phyloP scores from a whole-genome alignment of 352 stramenopile species.

The Phytophthora europaea region DNA sequence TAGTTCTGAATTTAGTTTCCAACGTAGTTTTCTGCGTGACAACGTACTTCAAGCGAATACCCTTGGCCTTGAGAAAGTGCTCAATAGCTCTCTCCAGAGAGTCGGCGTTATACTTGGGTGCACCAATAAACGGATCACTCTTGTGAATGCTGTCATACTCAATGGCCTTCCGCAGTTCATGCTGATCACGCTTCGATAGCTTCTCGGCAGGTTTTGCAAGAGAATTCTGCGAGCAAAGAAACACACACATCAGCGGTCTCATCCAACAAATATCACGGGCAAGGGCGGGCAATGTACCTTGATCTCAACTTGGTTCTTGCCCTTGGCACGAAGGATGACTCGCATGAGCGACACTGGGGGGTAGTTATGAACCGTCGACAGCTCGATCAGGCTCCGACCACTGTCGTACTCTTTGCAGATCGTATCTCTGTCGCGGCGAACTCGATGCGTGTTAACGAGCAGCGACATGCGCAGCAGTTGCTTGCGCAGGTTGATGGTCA shows the following conservation, averaged over 20 bases:
- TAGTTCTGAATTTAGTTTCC: neutral
- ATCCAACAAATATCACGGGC: neutral
- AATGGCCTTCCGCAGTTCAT: constrained; percentile 75
- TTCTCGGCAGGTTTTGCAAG: constrained; percentile 57
- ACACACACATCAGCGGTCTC: neutral
- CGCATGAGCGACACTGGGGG: constrained; percentile 87
- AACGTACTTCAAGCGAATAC: constrained; percentile 83
- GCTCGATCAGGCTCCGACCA: constrained; percentile 81
- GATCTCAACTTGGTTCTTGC: constrained; percentile 67
- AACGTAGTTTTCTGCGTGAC: neutral
- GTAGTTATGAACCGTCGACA: constrained; percentile 83
- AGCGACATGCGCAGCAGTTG: constrained; percentile 88
- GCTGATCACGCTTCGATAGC: constrained; percentile 74
- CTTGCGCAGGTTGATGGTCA: constrained; percentile 89
- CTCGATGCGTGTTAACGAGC: constrained; percentile 88
- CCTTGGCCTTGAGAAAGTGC: constrained; percentile 75
- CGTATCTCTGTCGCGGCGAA: constrained; percentile 62
- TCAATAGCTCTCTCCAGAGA: constrained; percentile 81
- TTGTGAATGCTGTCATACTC: constrained; percentile 89
- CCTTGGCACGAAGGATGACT: constrained; percentile 77
- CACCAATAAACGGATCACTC: constrained; percentile 83
- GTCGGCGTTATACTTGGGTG: constrained; percentile 73
- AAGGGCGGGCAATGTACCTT: constrained; percentile 42
- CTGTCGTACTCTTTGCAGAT: constrained; percentile 81
- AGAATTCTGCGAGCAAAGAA: constrained; percentile 47